Evolutionary conservation across 208 protist genomes (phyloP).

Genomic region (Trypanosoma scelopori): DNA sequence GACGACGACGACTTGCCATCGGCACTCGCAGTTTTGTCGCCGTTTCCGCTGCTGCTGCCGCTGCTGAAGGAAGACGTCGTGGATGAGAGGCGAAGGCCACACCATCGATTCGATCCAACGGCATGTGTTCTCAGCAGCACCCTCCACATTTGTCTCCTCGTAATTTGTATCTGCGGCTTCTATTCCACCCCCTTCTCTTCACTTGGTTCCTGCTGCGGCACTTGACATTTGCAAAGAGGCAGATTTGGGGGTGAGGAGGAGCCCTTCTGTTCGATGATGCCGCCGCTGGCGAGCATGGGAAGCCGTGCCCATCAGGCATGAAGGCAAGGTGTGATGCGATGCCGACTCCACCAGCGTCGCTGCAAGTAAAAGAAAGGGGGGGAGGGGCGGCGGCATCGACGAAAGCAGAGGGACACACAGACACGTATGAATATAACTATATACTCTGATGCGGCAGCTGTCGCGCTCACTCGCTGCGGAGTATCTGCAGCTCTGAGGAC

Average conservation of each 20-base stretch:
- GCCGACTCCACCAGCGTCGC: too few species aligned
- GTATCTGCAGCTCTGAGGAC: constrained; percentile 59
- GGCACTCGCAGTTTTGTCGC: neutral
- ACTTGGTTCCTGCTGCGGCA: neutral
- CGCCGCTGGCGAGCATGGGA: too few species aligned
- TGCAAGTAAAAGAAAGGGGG: neutral
- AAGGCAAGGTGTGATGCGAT: too few species aligned
- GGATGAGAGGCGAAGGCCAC: constrained; percentile 2
- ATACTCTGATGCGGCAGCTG: constrained; percentile 1
- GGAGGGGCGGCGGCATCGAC: neutral
- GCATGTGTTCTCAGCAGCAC: constrained; percentile 2
- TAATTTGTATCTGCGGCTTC: neutral
- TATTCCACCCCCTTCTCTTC: constrained; percentile 5
- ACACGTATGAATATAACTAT: constrained; percentile 11
- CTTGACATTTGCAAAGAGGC: neutral
- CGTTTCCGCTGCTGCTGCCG: neutral
- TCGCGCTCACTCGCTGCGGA: constrained; percentile 12
- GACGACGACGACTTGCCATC: neutral
- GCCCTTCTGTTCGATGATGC: too few species aligned
- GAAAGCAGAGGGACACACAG: neutral
- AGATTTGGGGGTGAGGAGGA: too few species aligned
- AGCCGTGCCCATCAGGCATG: too few species aligned
- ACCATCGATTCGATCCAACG: constrained; percentile 3
- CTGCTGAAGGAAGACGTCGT: neutral
- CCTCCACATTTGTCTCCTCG: constrained; percentile 5